Evolutionary conservation across 352 stramenopile genomes (phyloP), one percentile per base, ranked within the genome.

Genomic region (Phytopythium oedochilum): DNA sequence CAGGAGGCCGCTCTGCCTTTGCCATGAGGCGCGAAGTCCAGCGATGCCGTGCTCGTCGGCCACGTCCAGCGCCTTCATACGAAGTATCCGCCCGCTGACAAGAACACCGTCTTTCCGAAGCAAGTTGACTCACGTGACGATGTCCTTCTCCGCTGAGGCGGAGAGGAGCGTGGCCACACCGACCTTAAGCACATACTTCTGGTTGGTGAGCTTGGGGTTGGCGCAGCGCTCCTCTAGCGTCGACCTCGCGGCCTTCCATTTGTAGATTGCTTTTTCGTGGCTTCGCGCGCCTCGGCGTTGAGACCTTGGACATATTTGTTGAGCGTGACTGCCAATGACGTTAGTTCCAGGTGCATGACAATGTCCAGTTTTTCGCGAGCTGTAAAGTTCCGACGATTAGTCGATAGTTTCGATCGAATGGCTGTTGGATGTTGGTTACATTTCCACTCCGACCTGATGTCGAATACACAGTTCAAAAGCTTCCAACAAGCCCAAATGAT

Each of bases 1-100:
- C 12, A 59, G 20, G 28, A 61, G 59, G 15, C 28, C 34, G 6
- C 35, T 54, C 3, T 39, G 25, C 47, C 42, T 59, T 6, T 39
- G 44, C 26, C 40, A 54, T 0, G 48, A 45, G 26, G 59, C 26
- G 22, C 46, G 7, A 51, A 66, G 1, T 14, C 15, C 6, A 5
- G 10, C 3, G 7, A 49, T 5, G 4, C 23, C 3, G 1, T 4
- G 3, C 14, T 49, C 43, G 5, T 32, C 23, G 7, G 43, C 22
- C 12, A 34, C 43, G 15, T 49, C 22, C 12, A 32, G 43, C 18
- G 43, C 43, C 43, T 49, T 49, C 43, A n/a, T n/a, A n/a, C n/a
- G n/a, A n/a, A n/a, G n/a, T n/a, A 49, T 49, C 11, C 2, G 23
- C 1, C 23, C 12, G 43, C 43, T 49, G 11, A 49, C 43, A 3